phyloP scores from a whole-genome alignment of 495 filamentous ascomycete genomes.

The Aspergillus incahuasiensis region DNA sequence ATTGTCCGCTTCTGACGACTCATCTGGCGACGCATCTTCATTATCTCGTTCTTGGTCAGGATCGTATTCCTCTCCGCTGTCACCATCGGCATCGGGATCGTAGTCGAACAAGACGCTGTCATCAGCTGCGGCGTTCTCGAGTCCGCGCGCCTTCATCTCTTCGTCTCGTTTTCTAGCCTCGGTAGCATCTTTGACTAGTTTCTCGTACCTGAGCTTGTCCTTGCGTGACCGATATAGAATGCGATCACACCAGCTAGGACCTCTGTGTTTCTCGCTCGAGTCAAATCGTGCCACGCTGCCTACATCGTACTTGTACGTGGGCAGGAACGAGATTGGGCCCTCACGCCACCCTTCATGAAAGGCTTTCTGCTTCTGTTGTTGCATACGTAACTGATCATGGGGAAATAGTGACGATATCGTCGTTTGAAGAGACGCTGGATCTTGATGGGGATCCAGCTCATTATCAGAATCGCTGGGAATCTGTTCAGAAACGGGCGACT shows the following conservation, averaged over 20 bases:
- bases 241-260: slow-evolving; percentile 97
- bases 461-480: slow-evolving; percentile 24
- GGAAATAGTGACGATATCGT: slow-evolving; percentile 80
- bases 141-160: slow-evolving; percentile 75
- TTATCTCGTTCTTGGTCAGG: slow-evolving; percentile 28
- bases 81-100: slow-evolving; percentile 71
- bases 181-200: slow-evolving; percentile 57
- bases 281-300: slow-evolving; percentile 93
- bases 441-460: slow-evolving; percentile 42
- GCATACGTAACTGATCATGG: slow-evolving; percentile 80
- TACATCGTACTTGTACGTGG: slow-evolving; percentile 94
- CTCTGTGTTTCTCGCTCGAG: slow-evolving; percentile 85
- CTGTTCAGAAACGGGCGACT: slow-evolving; percentile 6
- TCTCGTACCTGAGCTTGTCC: slow-evolving; percentile 68
- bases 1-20: slow-evolving; percentile 24
- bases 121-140: slow-evolving; percentile 70
- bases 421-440: slow-evolving; percentile 69
- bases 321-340: slow-evolving; percentile 81
- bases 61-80: slow-evolving; percentile 59
- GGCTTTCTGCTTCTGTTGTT: slow-evolving; percentile 67
- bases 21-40: slow-evolving; percentile 16
- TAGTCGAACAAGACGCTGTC: slow-evolving; percentile 88
- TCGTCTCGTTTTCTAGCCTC: slow-evolving; percentile 67
- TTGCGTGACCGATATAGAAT: slow-evolving; percentile 77
- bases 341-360: slow-evolving; percentile 92